Base-by-base conservation (phyloP, 768 basidiomycete genomes). In the Termitomyces sp. region DNA sequence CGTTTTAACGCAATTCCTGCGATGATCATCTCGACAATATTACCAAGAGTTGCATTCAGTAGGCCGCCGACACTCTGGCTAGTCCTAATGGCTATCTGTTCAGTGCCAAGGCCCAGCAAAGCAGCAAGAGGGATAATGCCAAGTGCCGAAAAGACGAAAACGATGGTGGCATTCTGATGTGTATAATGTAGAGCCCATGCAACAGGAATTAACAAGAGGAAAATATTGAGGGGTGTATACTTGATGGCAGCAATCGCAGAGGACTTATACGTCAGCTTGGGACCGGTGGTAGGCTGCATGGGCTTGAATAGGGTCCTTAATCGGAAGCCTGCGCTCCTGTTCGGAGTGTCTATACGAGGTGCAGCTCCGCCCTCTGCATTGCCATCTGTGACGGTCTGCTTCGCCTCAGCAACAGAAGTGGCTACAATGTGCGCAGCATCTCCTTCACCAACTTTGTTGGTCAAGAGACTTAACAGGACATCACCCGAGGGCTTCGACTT, bases 11-110 rank as follows among this genome's bases (percentile, higher is more conserved):
- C 76, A 38, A 77, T 75, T 51, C 73, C 79, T 60, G 74, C 70
- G 40, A 82, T 78, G 57, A 82, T 80, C 70, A 83, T 70, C 63
- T 82, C 80, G 47, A 81, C 76, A 20, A 79, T 70, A 60, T 82
- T 81, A 14, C 81, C 80, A 32, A 82, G 67, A 0, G 79, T 79
- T 4, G 81, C 82, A 57, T 84, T 82, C 52, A 83, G 66, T 18
- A 84, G 65, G 48, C 81, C 82, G 53, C 81, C 80, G 16, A 82
- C 68, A 38, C 79, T 79, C 58, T 79, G 76, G 44, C 71, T 76
- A 30, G 78, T 78, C 53, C 76, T 72, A 22, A 80, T 60, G 0
- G 80, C 79, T 26, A 81, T 76, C 64, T 81, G 77, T 63, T 82
- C 81, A 0, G 81, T 83, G 35, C 79, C 79, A 46, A 81, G 73